Evolutionary conservation across 768 basidiomycete species (phyloP).

Genomic region (Lanmaoa pseudosensibilis): DNA sequence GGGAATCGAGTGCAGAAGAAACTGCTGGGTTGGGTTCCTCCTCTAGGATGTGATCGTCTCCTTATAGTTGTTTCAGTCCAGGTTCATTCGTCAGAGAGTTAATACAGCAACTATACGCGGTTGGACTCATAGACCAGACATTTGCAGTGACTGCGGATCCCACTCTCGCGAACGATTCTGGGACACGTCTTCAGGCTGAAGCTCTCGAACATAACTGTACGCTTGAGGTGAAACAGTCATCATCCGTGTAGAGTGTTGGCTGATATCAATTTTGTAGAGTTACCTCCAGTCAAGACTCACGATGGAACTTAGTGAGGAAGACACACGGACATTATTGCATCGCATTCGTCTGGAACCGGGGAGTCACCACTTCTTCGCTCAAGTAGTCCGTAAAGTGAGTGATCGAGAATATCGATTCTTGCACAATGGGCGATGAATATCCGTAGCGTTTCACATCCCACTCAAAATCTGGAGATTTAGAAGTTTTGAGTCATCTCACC

Average conservation of each 20-base stretch:
- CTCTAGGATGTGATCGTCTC: background rate
- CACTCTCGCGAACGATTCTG: slow-evolving; percentile 46
- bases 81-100: slow-evolving; percentile 30
- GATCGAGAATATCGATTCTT: background rate
- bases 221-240: slow-evolving; percentile 46
- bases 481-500: slow-evolving; percentile 69
- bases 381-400: slow-evolving; percentile 56
- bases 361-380: slow-evolving; percentile 58
- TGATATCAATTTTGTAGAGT: slow-evolving; percentile 12
- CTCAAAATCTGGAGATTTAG: slow-evolving; percentile 57
- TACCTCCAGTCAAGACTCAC: slow-evolving; percentile 61
- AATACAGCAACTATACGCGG: slow-evolving; percentile 52
- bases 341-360: slow-evolving; percentile 55
- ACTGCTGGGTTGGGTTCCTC: slow-evolving; percentile 12
- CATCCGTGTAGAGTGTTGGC: background rate
- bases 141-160: slow-evolving; percentile 55
- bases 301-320: slow-evolving; percentile 46
- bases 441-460: slow-evolving; percentile 59
- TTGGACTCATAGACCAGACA: slow-evolving; percentile 54
- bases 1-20: slow-evolving; percentile 26
- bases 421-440: background rate
- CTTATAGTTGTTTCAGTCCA: slow-evolving; percentile 23
- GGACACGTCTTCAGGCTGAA: slow-evolving; percentile 53
- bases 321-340: slow-evolving; percentile 34
- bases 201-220: slow-evolving; percentile 60